Percentiles rank a stretch among this genome's conserved stretches.
phyloP scores from a whole-genome alignment of 768 basidiomycete genomes.

The Suillus americanus region DNA sequence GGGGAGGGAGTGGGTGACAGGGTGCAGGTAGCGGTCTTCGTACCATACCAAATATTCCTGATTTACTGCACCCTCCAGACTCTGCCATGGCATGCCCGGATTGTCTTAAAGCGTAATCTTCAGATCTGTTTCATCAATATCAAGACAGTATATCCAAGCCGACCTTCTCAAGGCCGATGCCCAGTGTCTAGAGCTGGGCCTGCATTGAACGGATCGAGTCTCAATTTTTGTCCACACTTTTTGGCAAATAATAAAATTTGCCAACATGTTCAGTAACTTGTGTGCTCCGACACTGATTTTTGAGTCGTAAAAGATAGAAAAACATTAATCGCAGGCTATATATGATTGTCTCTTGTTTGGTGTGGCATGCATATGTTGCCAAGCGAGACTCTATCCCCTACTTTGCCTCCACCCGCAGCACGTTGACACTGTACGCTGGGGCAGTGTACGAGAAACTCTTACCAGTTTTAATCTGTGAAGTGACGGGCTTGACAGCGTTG shows the following conservation, averaged over 20 bases:
- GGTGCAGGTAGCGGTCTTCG: neutral
- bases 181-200: neutral
- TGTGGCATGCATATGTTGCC: neutral
- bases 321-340: neutral
- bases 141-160: neutral
- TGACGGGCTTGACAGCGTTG: conserved; percentile 45
- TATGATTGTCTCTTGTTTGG: neutral
- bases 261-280: neutral
- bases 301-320: neutral
- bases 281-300: neutral
- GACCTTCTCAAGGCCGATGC: neutral
- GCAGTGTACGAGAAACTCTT: conserved; percentile 55
- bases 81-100: neutral
- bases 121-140: neutral
- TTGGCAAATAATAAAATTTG: too few relatives aligned
- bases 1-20: neutral
- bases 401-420: conserved; percentile 15
- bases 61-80: neutral
- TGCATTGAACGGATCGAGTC: neutral
- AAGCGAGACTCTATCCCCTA: neutral
- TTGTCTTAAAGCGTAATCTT: neutral
- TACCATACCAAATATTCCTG: neutral
- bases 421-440: conserved; percentile 45
- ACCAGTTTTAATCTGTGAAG: conserved; percentile 44
- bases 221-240: neutral